phyloP scores from a whole-genome alignment of 768 basidiomycete species.

The Leccinum arenicola region DNA sequence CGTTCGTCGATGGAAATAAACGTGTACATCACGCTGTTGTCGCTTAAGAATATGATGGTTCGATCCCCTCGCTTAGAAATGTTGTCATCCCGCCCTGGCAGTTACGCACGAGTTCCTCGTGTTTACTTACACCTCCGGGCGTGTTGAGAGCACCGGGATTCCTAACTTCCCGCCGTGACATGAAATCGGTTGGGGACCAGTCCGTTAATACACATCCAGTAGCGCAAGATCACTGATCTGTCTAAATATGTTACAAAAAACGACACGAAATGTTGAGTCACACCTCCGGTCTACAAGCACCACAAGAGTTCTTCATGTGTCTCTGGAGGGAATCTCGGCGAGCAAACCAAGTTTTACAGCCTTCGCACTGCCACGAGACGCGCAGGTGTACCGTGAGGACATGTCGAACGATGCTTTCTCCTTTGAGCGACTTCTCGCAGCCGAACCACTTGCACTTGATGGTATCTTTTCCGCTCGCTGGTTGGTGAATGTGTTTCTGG shows the following conservation, averaged over 20 bases:
- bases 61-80: background rate
- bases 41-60: too few species aligned
- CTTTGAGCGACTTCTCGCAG: conserved; percentile 24
- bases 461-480: conserved; percentile 2
- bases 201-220: background rate
- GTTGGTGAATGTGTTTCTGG: conserved; percentile 1
- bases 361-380: conserved; percentile 7
- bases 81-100: background rate
- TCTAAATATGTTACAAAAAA: background rate
- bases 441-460: conserved; percentile 17
- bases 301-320: conserved; percentile 21
- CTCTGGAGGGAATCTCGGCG: conserved; percentile 27
- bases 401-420: conserved; percentile 26
- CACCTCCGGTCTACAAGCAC: background rate
- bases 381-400: conserved; percentile 23
- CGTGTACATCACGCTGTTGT: background rate
- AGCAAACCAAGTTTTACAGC: conserved; percentile 25
- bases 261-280: background rate
- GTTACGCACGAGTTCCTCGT: background rate
- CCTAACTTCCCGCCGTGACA: too few species aligned
- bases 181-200: background rate
- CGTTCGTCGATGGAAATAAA: too few species aligned
- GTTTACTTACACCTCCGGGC: background rate
- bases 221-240: background rate
- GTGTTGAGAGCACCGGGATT: background rate